Evolutionary conservation across 805 yeast genomes (phyloP).

Genomic region (Pachysolen tannophilus): DNA sequence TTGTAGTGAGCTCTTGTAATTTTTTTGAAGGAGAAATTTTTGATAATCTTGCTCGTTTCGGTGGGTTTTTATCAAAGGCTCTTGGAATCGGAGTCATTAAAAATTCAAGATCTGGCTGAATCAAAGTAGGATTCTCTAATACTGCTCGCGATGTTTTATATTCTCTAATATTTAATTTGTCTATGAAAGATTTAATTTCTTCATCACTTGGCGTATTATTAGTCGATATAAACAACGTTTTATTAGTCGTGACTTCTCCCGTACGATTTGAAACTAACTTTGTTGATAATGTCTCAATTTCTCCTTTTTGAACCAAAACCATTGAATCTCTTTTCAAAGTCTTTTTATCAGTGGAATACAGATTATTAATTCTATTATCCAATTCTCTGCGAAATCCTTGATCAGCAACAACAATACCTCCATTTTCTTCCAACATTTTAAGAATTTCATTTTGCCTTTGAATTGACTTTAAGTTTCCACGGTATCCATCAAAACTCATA

Average conservation of each 20-base stretch:
- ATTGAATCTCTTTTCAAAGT: conserved; percentile 41
- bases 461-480: conserved; percentile 32
- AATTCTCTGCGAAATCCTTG: conserved; percentile 29
- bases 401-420: conserved; percentile 40
- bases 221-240: conserved; percentile 7
- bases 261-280: conserved; percentile 7
- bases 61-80: too few species aligned
- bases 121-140: conserved; percentile 4
- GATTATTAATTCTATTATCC: conserved; percentile 32
- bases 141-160: conserved; percentile 2
- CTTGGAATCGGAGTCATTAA: too few species aligned
- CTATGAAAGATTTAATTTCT: conserved; percentile 4
- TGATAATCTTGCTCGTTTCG: too few species aligned
- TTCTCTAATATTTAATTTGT: neutral
- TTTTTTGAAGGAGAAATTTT: too few species aligned
- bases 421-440: conserved; percentile 30
- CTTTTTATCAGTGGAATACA: conserved; percentile 38
- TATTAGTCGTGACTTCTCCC: conserved; percentile 8
- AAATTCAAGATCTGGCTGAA: too few species aligned
- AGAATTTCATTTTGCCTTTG: conserved; percentile 37
- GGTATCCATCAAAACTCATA: conserved; percentile 1
- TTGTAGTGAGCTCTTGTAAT: too few species aligned
- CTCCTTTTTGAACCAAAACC: conserved; percentile 23
- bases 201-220: conserved; percentile 13
- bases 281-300: conserved; percentile 7